Base-by-base conservation (phyloP, 805 yeast species). In the Ogataea degrootiae region DNA sequence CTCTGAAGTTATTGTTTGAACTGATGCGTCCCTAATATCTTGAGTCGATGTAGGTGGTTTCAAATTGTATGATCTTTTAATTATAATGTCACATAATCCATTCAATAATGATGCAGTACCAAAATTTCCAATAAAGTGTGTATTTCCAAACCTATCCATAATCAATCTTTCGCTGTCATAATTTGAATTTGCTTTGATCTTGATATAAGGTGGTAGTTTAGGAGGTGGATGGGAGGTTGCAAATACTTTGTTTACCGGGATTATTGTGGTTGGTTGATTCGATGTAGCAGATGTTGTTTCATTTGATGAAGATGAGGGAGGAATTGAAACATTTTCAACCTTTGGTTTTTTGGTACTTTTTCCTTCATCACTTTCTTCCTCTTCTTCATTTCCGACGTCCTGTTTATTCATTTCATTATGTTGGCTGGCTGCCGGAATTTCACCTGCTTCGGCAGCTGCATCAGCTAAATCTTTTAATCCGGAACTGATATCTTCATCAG, bases 111-210 rank as follows among this genome's bases (percentile, higher is more conserved):
- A 70, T 0, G 76, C 72, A 1, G 77, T 73, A 22, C 78, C 77
- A 16, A 67, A 67, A 19, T 72, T 67, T 1, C 79, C 79, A 44
- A 75, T 69, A 48, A 71, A 75, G 55, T 75, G 79, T 0, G 75
- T 68, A 45, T 72, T 74, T 5, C 79, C 79, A 47, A 66, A 68
- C 21, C 67, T 59, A 50, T 75, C 80, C 59, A 68, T 68, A 19
- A 74, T 64, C 36, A 74, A 53, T n/a, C 71, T 50, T 44, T 68
- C 73, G 21, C 57, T 53, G 35, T 63, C 69, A 39, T 56, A 53
- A 23, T 53, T 53, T 12, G 49, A 39, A 26, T 47, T 55, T 4
- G 54, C 37, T 42, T 53, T 58, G 6, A 60, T 37, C 37, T 59
- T 58, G 23, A 61, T 46, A 22, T 45, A 43, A 5, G 56, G 54